These are phyloP conservation scores for Thelonectria discophora DNA, from an alignment of 2,329 filamentous ascomycete species.

Conservation along the genomic window DNA sequence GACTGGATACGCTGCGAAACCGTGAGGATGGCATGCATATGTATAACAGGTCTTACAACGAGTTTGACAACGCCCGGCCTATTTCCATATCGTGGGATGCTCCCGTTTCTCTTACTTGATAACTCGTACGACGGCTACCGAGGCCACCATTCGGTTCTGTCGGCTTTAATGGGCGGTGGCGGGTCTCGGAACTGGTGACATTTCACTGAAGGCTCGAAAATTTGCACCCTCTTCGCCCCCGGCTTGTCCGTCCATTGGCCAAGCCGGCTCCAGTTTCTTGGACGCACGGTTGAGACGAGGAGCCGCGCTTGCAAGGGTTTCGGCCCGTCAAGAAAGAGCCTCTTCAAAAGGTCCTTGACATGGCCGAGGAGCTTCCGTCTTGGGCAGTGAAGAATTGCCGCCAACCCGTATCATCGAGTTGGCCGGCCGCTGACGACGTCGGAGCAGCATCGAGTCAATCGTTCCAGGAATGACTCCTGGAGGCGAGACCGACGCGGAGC, in stretches of 20 bases:
- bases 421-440: background rate
- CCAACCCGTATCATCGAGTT: slow-evolving; percentile 3
- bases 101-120: slow-evolving; percentile 11
- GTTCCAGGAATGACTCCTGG: background rate
- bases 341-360: slow-evolving; percentile 28
- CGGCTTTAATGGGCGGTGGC: slow-evolving; percentile 27
- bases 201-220: slow-evolving; percentile 43
- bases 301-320: slow-evolving; percentile 5
- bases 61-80: background rate
- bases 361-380: slow-evolving; percentile 17
- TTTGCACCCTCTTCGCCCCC: slow-evolving; percentile 21
- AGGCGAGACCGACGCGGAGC: background rate
- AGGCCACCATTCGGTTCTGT: slow-evolving; percentile 25
- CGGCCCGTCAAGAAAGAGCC: slow-evolving; percentile 14
- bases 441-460: slow-evolving; percentile 2
- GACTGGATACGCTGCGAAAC: background rate
- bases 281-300: slow-evolving; percentile 6
- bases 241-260: slow-evolving; percentile 4
- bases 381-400: slow-evolving; percentile 5
- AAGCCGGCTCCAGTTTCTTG: slow-evolving; percentile 14
- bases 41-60: background rate
- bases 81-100: slow-evolving; percentile 7
- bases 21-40: background rate
- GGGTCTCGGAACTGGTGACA: slow-evolving; percentile 27
- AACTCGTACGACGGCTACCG: slow-evolving; percentile 32